These are phyloP conservation scores for Saccharomycopsis fibuligera DNA, from an alignment of 805 yeast species.

Conservation along the genomic window DNA sequence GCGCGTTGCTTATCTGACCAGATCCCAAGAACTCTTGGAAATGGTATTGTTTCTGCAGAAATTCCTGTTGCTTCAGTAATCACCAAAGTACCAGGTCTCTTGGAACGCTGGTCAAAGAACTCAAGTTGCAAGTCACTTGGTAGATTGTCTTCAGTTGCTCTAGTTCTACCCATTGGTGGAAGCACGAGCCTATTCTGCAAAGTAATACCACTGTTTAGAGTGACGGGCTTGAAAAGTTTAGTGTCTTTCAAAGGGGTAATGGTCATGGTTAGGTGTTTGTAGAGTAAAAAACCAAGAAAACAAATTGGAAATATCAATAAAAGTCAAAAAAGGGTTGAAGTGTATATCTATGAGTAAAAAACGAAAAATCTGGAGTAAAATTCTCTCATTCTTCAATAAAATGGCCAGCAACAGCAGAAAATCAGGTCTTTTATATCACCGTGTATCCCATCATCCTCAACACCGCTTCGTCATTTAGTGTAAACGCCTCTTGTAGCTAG, in stretches of 20 bases:
- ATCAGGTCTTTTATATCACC: too few species aligned
- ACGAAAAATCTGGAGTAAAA: too few species aligned
- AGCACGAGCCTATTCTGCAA: conserved; percentile 37
- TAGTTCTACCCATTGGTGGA: conserved; percentile 48
- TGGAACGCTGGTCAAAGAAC: conserved; percentile 53
- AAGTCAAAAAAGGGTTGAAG: too few species aligned
- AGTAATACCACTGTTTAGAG: conserved; percentile 29
- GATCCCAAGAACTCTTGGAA: conserved; percentile 43
- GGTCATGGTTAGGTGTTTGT: too few species aligned
- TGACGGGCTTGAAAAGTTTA: conserved; percentile 34
- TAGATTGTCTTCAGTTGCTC: conserved; percentile 33
- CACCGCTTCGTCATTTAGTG: too few species aligned
- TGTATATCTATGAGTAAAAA: too few species aligned
- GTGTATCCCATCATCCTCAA: too few species aligned
- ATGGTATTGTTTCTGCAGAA: conserved; percentile 36
- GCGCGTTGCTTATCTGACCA: conserved; percentile 41
- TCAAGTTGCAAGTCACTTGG: conserved; percentile 43
- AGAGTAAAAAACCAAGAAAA: too few species aligned
- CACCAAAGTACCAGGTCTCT: conserved; percentile 49
- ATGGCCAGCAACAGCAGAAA: too few species aligned
- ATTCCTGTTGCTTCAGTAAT: conserved; percentile 55
- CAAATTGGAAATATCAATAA: too few species aligned
- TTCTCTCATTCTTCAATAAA: too few species aligned
- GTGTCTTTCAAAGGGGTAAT: conserved; percentile 12
- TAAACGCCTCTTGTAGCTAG: too few species aligned